Percentiles rank a stretch among this genome's conserved stretches.
phyloP scores from a whole-genome alignment of 768 basidiomycete genomes.

The Tricholoma matsutake region DNA sequence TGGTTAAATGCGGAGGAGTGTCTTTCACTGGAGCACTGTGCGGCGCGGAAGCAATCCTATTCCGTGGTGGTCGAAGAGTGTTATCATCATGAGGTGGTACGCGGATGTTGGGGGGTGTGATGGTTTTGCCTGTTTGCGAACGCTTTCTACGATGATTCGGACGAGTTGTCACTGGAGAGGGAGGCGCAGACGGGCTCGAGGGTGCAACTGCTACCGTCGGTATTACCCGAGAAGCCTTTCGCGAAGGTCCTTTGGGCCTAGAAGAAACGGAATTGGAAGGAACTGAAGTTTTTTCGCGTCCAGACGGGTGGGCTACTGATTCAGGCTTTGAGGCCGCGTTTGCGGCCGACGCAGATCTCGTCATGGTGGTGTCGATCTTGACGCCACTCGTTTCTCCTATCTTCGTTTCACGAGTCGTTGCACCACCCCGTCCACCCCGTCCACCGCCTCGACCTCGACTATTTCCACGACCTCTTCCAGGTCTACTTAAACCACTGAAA shows the following conservation, averaged over 20 bases:
- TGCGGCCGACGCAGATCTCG: constrained; percentile 15
- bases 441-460: constrained; percentile 29
- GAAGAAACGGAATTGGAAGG: constrained; percentile 20
- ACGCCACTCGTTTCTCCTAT: constrained; percentile 19
- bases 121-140: constrained; percentile 36
- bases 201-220: constrained; percentile 26
- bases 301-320: constrained; percentile 12
- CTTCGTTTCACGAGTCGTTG: constrained; percentile 17
- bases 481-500: constrained; percentile 41
- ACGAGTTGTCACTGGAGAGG: constrained; percentile 31
- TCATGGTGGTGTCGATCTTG: constrained; percentile 13
- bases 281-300: constrained; percentile 18
- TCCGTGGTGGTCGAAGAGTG: constrained; percentile 30
- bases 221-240: constrained; percentile 31
- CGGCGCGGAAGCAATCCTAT: constrained; percentile 26
- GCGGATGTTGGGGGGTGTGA: constrained; percentile 26
- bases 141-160: constrained; percentile 49
- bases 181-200: constrained; percentile 14
- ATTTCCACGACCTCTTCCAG: constrained; percentile 31
- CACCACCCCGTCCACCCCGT: constrained; percentile 32
- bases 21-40: constrained; percentile 50
- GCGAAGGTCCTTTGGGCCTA: constrained; percentile 31
- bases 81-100: constrained; percentile 32
- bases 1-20: constrained; percentile 53
- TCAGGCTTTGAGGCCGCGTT: constrained; percentile 19